Conservation (phyloP, 1,284 basidiomycete genomes). For the Cronartium quercuum region DNA sequence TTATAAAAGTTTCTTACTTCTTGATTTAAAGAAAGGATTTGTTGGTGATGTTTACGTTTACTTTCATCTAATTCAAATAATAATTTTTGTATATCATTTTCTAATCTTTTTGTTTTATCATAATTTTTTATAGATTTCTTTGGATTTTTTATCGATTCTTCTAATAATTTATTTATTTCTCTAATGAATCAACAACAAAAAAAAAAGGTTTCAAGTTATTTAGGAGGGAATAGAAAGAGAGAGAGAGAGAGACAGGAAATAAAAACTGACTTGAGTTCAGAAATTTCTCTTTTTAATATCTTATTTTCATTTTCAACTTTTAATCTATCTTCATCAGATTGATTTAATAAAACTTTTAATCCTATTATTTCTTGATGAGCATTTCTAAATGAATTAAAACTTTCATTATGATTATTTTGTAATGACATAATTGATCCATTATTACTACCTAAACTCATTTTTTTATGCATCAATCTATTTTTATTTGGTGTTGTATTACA, state of each 20-base stretch:
- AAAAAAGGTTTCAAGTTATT: background rate
- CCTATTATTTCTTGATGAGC: conserved; percentile 7
- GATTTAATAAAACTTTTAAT: background rate
- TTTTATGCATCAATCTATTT: background rate
- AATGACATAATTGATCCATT: too few species aligned
- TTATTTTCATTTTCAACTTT: conserved; percentile 1
- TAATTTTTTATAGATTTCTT: background rate
- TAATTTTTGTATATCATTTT: background rate
- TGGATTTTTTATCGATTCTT: background rate
- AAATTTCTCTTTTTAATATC: conserved; percentile 8
- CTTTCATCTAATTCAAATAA: background rate
- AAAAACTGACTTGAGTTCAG: conserved; percentile 13
- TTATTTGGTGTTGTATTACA: background rate
- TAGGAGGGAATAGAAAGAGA: background rate
- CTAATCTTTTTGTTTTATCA: background rate
- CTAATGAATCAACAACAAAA: background rate
- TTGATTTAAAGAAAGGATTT: conserved; percentile 2
- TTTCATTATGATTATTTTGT: too few species aligned
- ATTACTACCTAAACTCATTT: too few species aligned
- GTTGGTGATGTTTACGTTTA: conserved; percentile 6
- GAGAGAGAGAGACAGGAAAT: background rate
- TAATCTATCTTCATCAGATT: conserved; percentile 3
- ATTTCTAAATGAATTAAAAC: too few species aligned
- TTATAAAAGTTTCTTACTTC: background rate
- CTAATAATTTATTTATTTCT: background rate